These are phyloP conservation scores for Musa balbisiana DNA, from an alignment of 202 grass and related monocot species.

Conservation along the genomic window DNA sequence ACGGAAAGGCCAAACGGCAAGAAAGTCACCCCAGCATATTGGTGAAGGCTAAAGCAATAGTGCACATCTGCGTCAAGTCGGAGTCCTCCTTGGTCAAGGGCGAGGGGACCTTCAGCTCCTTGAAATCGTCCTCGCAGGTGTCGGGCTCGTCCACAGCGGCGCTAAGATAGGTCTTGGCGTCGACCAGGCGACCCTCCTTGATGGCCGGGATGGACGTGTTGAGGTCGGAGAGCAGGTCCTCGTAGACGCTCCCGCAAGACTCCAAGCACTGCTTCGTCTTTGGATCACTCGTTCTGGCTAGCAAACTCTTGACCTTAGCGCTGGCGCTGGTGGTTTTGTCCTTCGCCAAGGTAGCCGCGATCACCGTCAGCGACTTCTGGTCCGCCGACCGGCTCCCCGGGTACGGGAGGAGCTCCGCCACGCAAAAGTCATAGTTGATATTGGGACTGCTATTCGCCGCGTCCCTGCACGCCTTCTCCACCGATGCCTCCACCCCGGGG, in stretches of 20 bases:
- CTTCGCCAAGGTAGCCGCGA: constrained; percentile 33
- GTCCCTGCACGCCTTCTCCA: constrained; percentile 24
- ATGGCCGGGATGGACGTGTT: background rate
- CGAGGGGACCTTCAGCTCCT: background rate
- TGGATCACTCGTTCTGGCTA: background rate
- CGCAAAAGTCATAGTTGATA: constrained; percentile 28
- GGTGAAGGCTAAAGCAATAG: background rate
- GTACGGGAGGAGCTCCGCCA: constrained; percentile 34
- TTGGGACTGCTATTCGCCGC: constrained; percentile 14
- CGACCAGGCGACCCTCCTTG: background rate
- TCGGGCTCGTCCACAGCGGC: background rate
- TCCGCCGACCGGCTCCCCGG: constrained; percentile 20
- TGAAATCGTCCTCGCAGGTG: background rate
- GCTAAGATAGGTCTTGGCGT: background rate
- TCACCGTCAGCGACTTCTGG: constrained; percentile 23
- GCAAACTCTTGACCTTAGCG: constrained; percentile 37
- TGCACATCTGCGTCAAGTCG: background rate
- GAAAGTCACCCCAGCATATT: background rate
- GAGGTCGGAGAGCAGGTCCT: background rate
- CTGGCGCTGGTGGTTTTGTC: constrained; percentile 50
- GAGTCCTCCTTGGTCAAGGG: background rate
- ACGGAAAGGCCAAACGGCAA: no score
- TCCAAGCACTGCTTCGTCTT: background rate
- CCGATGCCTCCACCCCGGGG: no score
- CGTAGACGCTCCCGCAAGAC: background rate